phyloP scores from a whole-genome alignment of 352 stramenopile genomes.

The Pythium phragmitis region DNA sequence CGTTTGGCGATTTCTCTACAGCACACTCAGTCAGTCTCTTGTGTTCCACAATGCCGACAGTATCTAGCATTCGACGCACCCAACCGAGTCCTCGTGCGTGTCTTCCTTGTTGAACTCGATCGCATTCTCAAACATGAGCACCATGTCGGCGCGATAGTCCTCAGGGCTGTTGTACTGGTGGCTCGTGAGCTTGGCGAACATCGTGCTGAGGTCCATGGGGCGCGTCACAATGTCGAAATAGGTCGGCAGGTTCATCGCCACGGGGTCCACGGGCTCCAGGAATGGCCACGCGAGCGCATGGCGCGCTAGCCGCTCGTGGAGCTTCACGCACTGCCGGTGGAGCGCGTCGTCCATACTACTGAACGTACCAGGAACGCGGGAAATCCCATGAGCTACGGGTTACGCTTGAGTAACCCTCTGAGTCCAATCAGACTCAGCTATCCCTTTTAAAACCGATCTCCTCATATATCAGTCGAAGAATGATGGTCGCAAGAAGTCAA shows the following conservation, averaged over 20 bases:
- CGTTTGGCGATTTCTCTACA: conserved; percentile 60
- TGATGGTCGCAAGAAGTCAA: too few species aligned
- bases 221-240: conserved; percentile 94
- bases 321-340: conserved; percentile 48
- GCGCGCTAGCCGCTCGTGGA: conserved; percentile 64
- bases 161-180: conserved; percentile 51
- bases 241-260: conserved; percentile 88
- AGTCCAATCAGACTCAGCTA: not conserved
- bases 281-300: conserved; percentile 88
- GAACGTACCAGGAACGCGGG: not conserved
- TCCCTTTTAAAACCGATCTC: not conserved
- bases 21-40: not conserved
- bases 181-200: conserved; percentile 77
- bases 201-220: conserved; percentile 97
- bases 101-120: conserved; percentile 88
- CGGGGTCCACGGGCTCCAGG: conserved; percentile 93
- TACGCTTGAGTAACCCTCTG: not conserved
- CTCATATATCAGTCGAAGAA: too few species aligned
- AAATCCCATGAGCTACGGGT: not conserved
- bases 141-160: conserved; percentile 64
- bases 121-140: conserved; percentile 86
- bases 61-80: conserved; percentile 30
- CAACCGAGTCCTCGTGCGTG: conserved; percentile 67
- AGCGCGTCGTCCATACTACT: conserved; percentile 41
- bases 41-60: not conserved